Conservation (phyloP, 2,329 filamentous ascomycete species). For the Ophiocordyceps robertsii region DNA sequence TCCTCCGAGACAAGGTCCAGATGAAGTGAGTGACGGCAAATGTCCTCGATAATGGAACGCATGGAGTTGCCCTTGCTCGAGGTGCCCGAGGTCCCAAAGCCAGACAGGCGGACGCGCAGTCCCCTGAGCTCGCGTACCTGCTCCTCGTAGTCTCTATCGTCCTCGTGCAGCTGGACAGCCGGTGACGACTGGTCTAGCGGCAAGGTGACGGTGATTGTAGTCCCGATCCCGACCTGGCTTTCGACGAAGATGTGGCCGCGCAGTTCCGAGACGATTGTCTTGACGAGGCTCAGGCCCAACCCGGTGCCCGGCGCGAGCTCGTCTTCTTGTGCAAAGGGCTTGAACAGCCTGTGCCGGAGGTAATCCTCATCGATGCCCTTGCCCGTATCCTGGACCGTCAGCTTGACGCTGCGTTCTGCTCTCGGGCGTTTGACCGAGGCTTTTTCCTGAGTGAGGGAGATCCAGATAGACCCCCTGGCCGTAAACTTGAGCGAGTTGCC, state of each 20-base stretch:
- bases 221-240: slow-evolving; percentile 24
- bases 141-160: slow-evolving; percentile 14
- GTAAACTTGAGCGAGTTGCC: slow-evolving; percentile 53
- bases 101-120: slow-evolving; percentile 13
- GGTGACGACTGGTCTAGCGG: slow-evolving; percentile 9
- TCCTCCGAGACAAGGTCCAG: slow-evolving; percentile 12
- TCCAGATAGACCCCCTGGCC: slow-evolving; percentile 14
- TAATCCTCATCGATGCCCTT: slow-evolving; percentile 52
- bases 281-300: slow-evolving; percentile 52
- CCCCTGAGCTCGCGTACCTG: slow-evolving; percentile 15
- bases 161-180: background rate
- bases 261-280: slow-evolving; percentile 42
- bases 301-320: slow-evolving; percentile 46
- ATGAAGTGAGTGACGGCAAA: slow-evolving; percentile 20
- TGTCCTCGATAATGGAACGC: slow-evolving; percentile 6
- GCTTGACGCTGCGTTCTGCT: slow-evolving; percentile 8
- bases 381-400: slow-evolving; percentile 50
- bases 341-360: slow-evolving; percentile 44
- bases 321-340: slow-evolving; percentile 52
- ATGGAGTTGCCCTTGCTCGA: background rate
- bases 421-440: background rate
- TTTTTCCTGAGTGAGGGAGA: slow-evolving; percentile 12
- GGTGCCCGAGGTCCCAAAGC: slow-evolving; percentile 4
- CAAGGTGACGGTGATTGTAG: slow-evolving; percentile 19
- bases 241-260: slow-evolving; percentile 45